Conservation (phyloP, 257 asterid genomes). For the Solanum appendiculatum region DNA sequence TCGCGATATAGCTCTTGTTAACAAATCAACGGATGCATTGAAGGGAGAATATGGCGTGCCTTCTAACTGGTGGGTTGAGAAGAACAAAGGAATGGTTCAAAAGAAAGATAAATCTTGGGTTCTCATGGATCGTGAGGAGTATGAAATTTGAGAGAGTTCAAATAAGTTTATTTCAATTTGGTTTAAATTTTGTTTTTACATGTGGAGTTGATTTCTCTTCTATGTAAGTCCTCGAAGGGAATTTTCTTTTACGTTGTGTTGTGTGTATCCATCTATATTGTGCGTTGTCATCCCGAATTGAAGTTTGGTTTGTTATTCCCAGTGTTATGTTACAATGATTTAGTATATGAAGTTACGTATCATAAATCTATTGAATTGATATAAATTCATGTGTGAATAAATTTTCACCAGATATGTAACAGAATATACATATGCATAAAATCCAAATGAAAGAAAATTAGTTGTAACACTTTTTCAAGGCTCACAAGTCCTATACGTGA, state of each 20-base stretch:
- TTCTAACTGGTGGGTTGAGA: slow-evolving; percentile 53
- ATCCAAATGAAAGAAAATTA: too few relatives aligned
- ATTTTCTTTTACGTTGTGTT: neutral
- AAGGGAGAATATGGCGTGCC: slow-evolving; percentile 52
- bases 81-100: slow-evolving; percentile 77
- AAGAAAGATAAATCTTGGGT: slow-evolving; percentile 65
- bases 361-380: neutral
- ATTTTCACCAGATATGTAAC: too few relatives aligned
- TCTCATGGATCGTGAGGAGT: slow-evolving; percentile 41
- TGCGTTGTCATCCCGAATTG: neutral
- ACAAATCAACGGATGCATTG: slow-evolving; percentile 41
- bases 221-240: neutral
- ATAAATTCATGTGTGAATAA: too few relatives aligned
- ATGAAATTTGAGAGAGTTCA: neutral
- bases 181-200: neutral
- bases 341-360: neutral
- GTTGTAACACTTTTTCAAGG: too few relatives aligned
- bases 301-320: neutral
- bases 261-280: neutral
- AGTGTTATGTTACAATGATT: neutral
- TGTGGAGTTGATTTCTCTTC: neutral
- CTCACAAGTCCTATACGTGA: too few relatives aligned
- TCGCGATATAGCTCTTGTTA: slow-evolving; percentile 47
- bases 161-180: neutral
- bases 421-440: too few relatives aligned